Evolutionary conservation across 441 rosid species (phyloP).

Genomic region (Populus hybrid): DNA sequence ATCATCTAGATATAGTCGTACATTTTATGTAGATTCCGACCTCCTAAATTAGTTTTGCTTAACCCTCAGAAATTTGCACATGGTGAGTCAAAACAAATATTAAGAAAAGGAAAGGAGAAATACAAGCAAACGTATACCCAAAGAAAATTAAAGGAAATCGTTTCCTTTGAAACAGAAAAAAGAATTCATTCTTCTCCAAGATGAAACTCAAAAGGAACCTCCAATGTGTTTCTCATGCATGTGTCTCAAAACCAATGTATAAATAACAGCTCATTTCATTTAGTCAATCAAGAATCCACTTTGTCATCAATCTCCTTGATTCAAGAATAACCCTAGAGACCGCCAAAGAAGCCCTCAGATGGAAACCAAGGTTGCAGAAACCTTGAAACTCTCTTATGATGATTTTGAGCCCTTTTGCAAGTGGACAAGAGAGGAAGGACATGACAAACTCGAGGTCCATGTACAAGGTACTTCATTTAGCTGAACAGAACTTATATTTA

Average conservation of each 20-base stretch:
- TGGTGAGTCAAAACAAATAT: background rate
- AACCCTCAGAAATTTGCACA: background rate
- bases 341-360: background rate
- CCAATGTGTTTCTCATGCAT: background rate
- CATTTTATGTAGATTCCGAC: background rate
- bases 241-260: no score
- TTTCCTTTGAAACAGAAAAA: background rate
- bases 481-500: no score
- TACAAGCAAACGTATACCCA: background rate
- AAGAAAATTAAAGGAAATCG: background rate
- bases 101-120: background rate
- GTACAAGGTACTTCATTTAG: conserved; percentile 19
- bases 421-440: conserved; percentile 19
- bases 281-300: no score
- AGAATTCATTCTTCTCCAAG: background rate
- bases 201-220: background rate
- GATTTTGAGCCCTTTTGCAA: conserved; percentile 37
- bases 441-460: conserved; percentile 21
- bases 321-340: background rate
- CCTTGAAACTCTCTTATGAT: conserved; percentile 11
- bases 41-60: no score
- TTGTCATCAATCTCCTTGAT: background rate
- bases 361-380: background rate
- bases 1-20: background rate
- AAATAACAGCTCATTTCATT: no score